A percentile compares a stretch with the other conserved stretches of the same genome.
These are phyloP conservation scores for Saccharomycopsis javanensis DNA, from an alignment of 805 yeast genomes.

Conservation along the genomic window DNA sequence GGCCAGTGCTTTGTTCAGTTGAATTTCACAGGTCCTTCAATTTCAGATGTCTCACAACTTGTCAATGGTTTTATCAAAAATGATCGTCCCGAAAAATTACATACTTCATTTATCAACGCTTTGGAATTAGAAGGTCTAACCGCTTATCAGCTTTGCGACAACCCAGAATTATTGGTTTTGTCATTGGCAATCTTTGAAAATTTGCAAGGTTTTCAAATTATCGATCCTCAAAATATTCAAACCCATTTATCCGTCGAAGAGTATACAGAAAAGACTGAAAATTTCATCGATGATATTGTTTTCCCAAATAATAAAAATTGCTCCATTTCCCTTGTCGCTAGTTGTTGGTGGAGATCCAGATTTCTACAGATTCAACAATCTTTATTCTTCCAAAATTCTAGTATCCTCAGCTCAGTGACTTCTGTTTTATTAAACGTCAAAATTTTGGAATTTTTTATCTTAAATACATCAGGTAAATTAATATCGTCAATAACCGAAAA, in stretches of 20 bases:
- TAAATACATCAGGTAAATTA: slow-evolving; percentile 22
- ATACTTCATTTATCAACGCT: slow-evolving; percentile 14
- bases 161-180: slow-evolving; percentile 37
- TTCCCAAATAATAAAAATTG: slow-evolving; percentile 6
- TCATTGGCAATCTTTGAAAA: slow-evolving; percentile 37
- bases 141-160: slow-evolving; percentile 52
- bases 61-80: slow-evolving; percentile 17
- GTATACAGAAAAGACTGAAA: background rate
- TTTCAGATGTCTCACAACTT: slow-evolving; percentile 22
- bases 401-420: slow-evolving; percentile 27
- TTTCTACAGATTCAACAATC: slow-evolving; percentile 56
- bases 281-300: background rate
- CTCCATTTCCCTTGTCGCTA: slow-evolving; percentile 36
- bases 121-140: slow-evolving; percentile 57
- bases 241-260: background rate
- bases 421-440: background rate
- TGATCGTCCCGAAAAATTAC: background rate
- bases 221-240: slow-evolving; percentile 13
- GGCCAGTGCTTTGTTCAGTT: slow-evolving; percentile 63
- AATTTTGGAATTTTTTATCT: slow-evolving; percentile 11
- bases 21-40: slow-evolving; percentile 77
- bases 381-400: slow-evolving; percentile 52
- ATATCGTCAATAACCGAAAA: too few species aligned
- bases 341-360: slow-evolving; percentile 71
- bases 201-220: slow-evolving; percentile 27